A percentile compares a stretch with the other conserved stretches of the same genome.
Evolutionary conservation across 805 yeast genomes (phyloP).

Genomic region (Hanseniaspora lachancei): DNA sequence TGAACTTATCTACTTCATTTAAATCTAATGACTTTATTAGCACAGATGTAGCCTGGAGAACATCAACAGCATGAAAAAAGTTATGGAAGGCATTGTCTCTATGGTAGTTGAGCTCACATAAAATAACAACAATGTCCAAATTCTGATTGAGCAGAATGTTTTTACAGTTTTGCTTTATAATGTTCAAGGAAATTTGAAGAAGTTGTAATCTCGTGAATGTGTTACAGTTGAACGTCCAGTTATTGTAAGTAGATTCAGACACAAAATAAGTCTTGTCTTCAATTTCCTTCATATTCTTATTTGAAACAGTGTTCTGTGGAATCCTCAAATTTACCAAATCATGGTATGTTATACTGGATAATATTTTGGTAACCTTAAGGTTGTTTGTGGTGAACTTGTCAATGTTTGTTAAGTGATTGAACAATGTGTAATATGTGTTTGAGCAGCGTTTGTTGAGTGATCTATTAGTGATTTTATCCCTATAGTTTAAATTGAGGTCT

Average conservation of each 20-base stretch:
- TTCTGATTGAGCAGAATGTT: neutral
- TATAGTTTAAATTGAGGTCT: neutral
- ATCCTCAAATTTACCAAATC: neutral
- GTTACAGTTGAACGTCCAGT: constrained; percentile 8
- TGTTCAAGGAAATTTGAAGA: constrained; percentile 22
- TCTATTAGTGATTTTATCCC: neutral
- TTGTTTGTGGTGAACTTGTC: neutral
- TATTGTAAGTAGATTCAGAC: neutral
- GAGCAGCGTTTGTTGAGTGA: neutral
- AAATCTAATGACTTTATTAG: constrained; percentile 25
- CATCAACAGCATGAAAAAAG: constrained; percentile 92
- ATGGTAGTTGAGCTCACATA: constrained; percentile 66
- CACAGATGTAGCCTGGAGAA: constrained; percentile 75
- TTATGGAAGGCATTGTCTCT: constrained; percentile 86
- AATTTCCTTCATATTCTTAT: neutral
- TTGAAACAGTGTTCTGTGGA: neutral
- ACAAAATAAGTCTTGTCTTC: neutral
- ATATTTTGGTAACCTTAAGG: neutral
- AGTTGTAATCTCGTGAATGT: constrained; percentile 1
- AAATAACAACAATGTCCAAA: constrained; percentile 35
- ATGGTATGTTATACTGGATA: neutral
- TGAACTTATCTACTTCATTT: constrained; percentile 27
- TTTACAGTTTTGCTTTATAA: neutral
- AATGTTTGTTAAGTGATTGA: neutral
- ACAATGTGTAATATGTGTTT: neutral